Evolutionary conservation across 306 rosid genomes (phyloP), one percentile per base, ranked within the genome.

Genomic region (Lathyrus aphaca): DNA sequence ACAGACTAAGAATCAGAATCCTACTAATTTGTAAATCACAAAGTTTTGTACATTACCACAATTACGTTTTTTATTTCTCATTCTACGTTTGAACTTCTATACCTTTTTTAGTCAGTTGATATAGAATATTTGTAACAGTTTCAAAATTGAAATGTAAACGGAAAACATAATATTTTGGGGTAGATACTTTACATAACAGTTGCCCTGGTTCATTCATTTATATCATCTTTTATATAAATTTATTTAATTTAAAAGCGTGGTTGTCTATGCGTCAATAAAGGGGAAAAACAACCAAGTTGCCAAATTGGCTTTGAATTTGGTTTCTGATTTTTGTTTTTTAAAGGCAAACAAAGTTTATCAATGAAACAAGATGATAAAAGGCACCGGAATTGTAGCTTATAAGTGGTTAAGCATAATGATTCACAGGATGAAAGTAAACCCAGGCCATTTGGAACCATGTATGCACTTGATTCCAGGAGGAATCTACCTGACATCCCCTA

Each of bases 41-140:
- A 77, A 81, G 51, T 48, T 54, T 74, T 83, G 92, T 83, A 80
- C 85, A 84, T 83, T 77, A 66, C 71, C 79, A 17, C 49, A 62
- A 70, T 82, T 55, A 54, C 25, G 45, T 59, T 40, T 55, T 55
- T 55, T 25, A 42, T 42, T 58, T 30, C 65, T 49, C 69, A 16
- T 14, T 30, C 18, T n/a, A 6, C 3, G 27, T 51, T 56, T 68
- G 30, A 68, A 69, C 61, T 64, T 68, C 16, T 70, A 59, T 48
- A 45, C 60, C 6, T 30, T 58, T 66, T 30, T 40, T 29, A 1
- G 14, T 54, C 11, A 37, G 10, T 71, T 77, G 29, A 66, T 19
- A 14, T 19, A 14, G 43, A 77, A 64, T 72, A 66, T 70, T 53
- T 71, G 71, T 77, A 69, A 69, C 79, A 64, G 19, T 11, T 42